A percentile compares a stretch with the other conserved stretches of the same genome.
phyloP scores from a whole-genome alignment of 2,329 filamentous ascomycete species.

The Grosmannia huntii region DNA sequence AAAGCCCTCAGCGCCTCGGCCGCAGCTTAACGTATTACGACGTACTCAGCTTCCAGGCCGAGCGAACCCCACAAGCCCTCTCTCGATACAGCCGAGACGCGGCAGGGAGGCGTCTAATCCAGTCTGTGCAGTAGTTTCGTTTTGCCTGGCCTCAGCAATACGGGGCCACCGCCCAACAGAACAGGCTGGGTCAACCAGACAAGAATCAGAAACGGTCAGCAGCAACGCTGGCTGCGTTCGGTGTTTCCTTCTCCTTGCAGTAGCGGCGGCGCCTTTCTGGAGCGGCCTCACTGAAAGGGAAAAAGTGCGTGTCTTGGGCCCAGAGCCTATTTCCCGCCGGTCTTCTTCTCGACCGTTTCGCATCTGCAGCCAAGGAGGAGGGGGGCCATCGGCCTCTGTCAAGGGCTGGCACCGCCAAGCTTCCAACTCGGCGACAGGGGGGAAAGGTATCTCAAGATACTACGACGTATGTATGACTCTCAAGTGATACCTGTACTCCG shows the following conservation, averaged over 20 bases:
- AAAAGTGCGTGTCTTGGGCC: background rate
- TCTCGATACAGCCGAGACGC: background rate
- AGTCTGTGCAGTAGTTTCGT: background rate
- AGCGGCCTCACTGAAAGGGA: background rate
- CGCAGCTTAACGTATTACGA: no score
- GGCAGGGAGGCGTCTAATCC: no score
- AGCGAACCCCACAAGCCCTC: no score
- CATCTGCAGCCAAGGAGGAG: no score
- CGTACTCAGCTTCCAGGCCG: no score
- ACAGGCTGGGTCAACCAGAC: background rate
- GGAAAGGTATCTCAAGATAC: background rate
- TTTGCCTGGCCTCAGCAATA: background rate
- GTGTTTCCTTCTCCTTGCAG: slow-evolving; percentile 4
- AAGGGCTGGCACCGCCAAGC: background rate
- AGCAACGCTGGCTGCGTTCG: background rate
- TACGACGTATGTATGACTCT: background rate
- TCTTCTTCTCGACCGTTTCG: no score
- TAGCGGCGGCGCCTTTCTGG: slow-evolving; percentile 3
- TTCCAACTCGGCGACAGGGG: background rate
- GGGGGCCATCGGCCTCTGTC: background rate
- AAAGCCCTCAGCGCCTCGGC: no score
- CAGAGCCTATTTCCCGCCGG: no score
- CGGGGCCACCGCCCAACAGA: background rate
- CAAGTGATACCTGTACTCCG: background rate
- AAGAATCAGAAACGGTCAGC: background rate